Base-by-base conservation (phyloP, 179 eudicot species). In the Spinacia oleracea region DNA sequence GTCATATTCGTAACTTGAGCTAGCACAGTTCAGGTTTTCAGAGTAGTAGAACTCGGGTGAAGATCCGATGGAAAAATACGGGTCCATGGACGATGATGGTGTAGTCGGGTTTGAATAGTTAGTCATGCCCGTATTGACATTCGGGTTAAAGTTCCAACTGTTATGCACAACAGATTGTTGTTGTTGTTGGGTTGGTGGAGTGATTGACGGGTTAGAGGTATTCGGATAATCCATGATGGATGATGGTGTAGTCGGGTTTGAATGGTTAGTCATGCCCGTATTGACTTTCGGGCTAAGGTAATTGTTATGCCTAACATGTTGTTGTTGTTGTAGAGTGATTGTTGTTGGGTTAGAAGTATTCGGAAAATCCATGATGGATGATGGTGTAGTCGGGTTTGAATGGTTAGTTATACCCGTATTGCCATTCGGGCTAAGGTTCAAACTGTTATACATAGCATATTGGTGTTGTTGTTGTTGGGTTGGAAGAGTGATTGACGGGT, bases 1-100 rank as follows among this genome's bases (percentile, higher is more conserved):
- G 59, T 74, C 78, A 68, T 74, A 68, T n/a, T n/a, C n/a, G n/a
- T n/a, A n/a, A 66, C 68, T 53, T 74, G 74, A 74, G 46, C 55
- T 27, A 73, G 32, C 51, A 64, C 25, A 15, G 3, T 76, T 48
- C 43, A 11, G 10, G 46, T 32, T 76, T 43, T 64, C 32, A 45
- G 7, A 14, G 9, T 32, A 42, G 73, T 69, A 60, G 58, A 32
- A 1, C 38, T 59, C 59, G 3, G 69, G 46, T 0, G 43, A 46
- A 21, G 23, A 71, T 25, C 43, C 66, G 0, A 32, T 29, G 21
- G 38, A 58, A 15, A 42, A 27, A n/a, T 38, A 40, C 14, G 23
- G 55, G 7, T 38, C 68, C 40, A 21, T 46, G 6, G 71, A 78
- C 9, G 62, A 71, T 14, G 64, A n/a, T n/a, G n/a, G 31, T 56